Base-by-base conservation (phyloP, 2,329 filamentous ascomycete species). In the Colletotrichum karsti region DNA sequence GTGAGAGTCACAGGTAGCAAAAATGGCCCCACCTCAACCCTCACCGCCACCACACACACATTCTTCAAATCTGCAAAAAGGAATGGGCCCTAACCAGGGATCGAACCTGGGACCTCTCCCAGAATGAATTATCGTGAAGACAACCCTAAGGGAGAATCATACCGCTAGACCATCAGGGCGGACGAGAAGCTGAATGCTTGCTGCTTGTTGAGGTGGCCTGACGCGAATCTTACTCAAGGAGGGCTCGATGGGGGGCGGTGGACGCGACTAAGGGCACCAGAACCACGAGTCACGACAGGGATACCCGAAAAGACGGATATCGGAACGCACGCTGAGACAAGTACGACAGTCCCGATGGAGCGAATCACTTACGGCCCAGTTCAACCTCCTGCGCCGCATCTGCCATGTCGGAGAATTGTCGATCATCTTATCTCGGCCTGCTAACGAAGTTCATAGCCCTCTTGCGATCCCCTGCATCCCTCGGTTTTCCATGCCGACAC, bases 71-170 rank as follows among this genome's bases (percentile, higher is more conserved):
- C 2, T 2, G 28, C 18, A 37, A 53, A 61, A 61, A 37, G 12
- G 0, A n/a, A 10, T 7, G 39, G 63, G 63, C 63, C 63, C 63
- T 66, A 66, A 66, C 63, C 63, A 66, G 63, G 57, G 39, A 48
- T 66, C 63, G 63, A 66, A 65, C 63, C 63, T 65, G 63, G 63
- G 63, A 62, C 63, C 63, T 65, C 63, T 65, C 63, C 63, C 63
- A 65, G 10, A 39, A 1, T 3, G 42, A 41, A 20, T 5, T 6
- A 22, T 57, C 48, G 7, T 3, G 5, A 0, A 0, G 12, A 44
- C 30, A 53, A 66, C 63, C 63, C 63, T 66, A 66, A 66, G 63
- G 63, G 63, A 66, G 63, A 66, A 66, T 66, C 63, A 66, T 66
- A 66, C 63, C 63, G 63, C 63, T 66, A 66, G 63, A 66, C 63